A percentile compares a stretch with the other conserved stretches of the same genome.
Evolutionary conservation across 192 early-diverging fungal species (phyloP).

Genomic region (Thamnidium elegans): DNA sequence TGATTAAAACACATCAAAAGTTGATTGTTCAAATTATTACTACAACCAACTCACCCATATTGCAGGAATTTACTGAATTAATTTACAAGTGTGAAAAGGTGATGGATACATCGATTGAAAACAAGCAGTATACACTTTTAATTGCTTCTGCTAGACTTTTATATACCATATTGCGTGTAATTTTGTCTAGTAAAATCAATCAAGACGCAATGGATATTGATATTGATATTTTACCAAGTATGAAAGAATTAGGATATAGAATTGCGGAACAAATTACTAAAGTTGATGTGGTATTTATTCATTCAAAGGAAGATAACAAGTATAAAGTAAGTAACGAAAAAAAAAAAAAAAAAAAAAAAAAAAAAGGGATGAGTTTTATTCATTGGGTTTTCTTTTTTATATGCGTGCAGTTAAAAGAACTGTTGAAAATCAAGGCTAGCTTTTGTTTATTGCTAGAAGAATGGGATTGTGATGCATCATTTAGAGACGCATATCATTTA

Average conservation of each 20-base stretch:
- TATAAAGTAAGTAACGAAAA: background rate
- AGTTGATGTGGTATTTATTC: slow-evolving; percentile 9
- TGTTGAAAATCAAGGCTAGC: slow-evolving; percentile 14
- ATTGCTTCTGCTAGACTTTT: slow-evolving; percentile 16
- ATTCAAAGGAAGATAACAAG: background rate
- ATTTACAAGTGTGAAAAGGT: slow-evolving; percentile 4
- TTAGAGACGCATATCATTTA: slow-evolving; percentile 13
- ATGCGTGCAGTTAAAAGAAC: slow-evolving; percentile 6
- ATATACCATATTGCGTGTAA: background rate
- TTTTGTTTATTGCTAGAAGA: slow-evolving; percentile 12
- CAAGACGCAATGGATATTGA: too few relatives aligned
- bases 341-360: background rate
- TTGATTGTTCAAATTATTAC: slow-evolving; percentile 3
- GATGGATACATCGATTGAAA: background rate
- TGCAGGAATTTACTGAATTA: slow-evolving; percentile 1
- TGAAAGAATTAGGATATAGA: background rate
- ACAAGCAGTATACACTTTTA: slow-evolving; percentile 3
- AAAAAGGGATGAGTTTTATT: background rate
- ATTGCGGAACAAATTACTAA: background rate
- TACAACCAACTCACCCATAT: background rate
- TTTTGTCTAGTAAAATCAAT: background rate
- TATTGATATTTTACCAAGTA: background rate
- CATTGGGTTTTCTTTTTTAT: background rate
- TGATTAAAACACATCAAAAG: slow-evolving; percentile 16
- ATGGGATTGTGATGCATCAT: slow-evolving; percentile 15